A percentile compares a stretch with the other conserved stretches of the same genome.
Conservation (phyloP, 23 red algal species). For the Chondrus crispus region DNA sequence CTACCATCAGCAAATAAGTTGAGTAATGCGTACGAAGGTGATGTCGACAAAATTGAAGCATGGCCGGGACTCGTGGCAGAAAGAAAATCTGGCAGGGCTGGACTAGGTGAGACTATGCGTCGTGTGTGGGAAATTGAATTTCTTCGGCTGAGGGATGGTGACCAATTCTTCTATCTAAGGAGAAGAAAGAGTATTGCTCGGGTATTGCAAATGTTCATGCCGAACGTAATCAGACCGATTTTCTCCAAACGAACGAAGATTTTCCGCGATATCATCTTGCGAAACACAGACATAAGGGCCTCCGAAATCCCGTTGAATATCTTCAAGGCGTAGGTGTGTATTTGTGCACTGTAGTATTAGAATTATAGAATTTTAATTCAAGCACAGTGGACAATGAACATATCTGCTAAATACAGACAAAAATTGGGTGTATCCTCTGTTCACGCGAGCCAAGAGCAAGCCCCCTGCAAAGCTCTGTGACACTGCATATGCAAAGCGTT, state of each 20-base stretch:
- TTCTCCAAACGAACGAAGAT: not conserved
- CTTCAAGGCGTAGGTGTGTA: too few species aligned
- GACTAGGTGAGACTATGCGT: not conserved
- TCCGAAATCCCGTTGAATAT: slow-evolving; percentile 3
- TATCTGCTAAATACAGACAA: too few species aligned
- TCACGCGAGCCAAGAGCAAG: too few species aligned
- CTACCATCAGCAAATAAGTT: not conserved
- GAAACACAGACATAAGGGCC: not conserved
- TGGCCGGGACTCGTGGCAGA: slow-evolving; percentile 20
- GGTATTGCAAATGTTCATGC: too few species aligned
- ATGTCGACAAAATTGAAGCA: slow-evolving; percentile 11
- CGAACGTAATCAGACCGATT: too few species aligned
- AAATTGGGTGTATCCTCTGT: too few species aligned
- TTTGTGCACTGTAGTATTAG: too few species aligned
- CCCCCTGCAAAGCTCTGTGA: too few species aligned
- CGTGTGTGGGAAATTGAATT: not conserved
- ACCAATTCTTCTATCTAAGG: slow-evolving; percentile 32
- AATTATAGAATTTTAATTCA: too few species aligned
- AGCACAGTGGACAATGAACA: too few species aligned
- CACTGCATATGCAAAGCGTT: too few species aligned
- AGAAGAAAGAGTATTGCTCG: too few species aligned
- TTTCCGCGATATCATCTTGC: not conserved
- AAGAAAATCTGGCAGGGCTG: not conserved
- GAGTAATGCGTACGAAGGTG: not conserved
- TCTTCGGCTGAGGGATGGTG: slow-evolving; percentile 4